phyloP scores from a whole-genome alignment of 805 yeast genomes.

The Tetrapisispora taiwanensis region DNA sequence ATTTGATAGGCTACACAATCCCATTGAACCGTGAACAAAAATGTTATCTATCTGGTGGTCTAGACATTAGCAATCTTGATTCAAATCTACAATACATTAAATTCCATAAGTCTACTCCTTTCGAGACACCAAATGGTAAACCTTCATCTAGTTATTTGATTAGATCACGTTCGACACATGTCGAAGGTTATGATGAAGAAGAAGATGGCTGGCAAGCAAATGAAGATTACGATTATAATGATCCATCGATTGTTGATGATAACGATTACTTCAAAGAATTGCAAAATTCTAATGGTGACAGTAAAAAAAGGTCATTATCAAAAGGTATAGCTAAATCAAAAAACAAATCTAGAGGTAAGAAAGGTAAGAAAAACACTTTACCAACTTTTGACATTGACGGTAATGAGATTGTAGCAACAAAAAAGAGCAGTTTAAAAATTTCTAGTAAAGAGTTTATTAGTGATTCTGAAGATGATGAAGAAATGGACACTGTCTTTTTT shows the following conservation, averaged over 20 bases:
- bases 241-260: constrained; percentile 15
- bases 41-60: constrained; percentile 14
- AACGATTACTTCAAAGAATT: constrained; percentile 23
- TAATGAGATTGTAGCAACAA: background rate
- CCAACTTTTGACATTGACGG: constrained; percentile 9
- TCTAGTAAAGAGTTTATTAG: constrained; percentile 26
- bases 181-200: background rate
- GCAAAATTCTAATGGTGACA: constrained; percentile 6
- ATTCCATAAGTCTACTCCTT: constrained; percentile 19
- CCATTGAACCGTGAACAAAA: constrained; percentile 11
- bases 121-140: constrained; percentile 21
- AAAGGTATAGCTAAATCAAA: constrained; percentile 23
- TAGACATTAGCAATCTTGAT: constrained; percentile 9
- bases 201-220: constrained; percentile 19
- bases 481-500: constrained; percentile 20
- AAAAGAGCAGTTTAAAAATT: constrained; percentile 7
- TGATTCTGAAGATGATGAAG: constrained; percentile 24
- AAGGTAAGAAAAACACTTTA: constrained; percentile 4
- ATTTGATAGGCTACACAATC: constrained; percentile 16
- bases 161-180: constrained; percentile 7
- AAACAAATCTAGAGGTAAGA: constrained; percentile 5
- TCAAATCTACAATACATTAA: constrained; percentile 8
- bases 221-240: constrained; percentile 16
- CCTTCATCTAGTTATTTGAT: constrained; percentile 21
- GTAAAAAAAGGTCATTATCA: constrained; percentile 5